Percentiles rank a stretch among this genome's conserved stretches.
Evolutionary conservation across 768 basidiomycete species (phyloP).

Genomic region (Cyclocybe cylindracea): DNA sequence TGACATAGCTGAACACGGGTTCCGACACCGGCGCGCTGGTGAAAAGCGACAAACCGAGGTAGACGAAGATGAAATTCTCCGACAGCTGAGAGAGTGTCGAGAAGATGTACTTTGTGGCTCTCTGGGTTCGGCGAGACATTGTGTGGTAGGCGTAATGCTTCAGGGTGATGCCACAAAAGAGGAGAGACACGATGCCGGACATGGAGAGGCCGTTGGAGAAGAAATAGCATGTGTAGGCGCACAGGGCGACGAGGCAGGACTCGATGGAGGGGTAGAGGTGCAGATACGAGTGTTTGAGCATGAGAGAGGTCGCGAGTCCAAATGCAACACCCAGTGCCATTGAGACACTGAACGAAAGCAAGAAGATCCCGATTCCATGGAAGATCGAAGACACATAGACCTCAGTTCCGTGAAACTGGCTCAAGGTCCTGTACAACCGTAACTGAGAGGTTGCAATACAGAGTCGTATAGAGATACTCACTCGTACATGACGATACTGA

Average conservation of each 20-base stretch:
- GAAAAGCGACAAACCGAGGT: constrained; percentile 96
- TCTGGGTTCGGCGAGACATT: constrained; percentile 94
- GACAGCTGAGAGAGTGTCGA: constrained; percentile 90
- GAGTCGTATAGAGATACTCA: constrained; percentile 46
- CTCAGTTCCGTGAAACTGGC: constrained; percentile 88
- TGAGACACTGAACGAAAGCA: constrained; percentile 92
- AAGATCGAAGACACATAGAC: constrained; percentile 88
- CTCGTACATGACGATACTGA: constrained; percentile 99
- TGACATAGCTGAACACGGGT: constrained; percentile 82
- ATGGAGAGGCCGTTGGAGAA: constrained; percentile 95
- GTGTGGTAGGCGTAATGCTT: constrained; percentile 99
- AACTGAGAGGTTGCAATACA: background rate
- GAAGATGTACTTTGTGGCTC: constrained; percentile 95
- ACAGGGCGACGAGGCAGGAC: constrained; percentile 92
- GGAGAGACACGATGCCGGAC: constrained; percentile 95
- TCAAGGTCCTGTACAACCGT: constrained; percentile 68
- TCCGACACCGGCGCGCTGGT: constrained; percentile 80
- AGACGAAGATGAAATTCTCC: constrained; percentile 99
- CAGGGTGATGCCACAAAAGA: constrained; percentile 98
- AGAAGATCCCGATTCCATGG: constrained; percentile 96
- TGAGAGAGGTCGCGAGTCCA: constrained; percentile 87
- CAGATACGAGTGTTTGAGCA: constrained; percentile 93
- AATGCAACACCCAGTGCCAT: constrained; percentile 93
- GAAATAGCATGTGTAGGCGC: constrained; percentile 97
- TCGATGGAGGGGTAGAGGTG: constrained; percentile 90